Base-by-base conservation (phyloP, 2,329 filamentous ascomycete species). In the Ophiostoma piceae region DNA sequence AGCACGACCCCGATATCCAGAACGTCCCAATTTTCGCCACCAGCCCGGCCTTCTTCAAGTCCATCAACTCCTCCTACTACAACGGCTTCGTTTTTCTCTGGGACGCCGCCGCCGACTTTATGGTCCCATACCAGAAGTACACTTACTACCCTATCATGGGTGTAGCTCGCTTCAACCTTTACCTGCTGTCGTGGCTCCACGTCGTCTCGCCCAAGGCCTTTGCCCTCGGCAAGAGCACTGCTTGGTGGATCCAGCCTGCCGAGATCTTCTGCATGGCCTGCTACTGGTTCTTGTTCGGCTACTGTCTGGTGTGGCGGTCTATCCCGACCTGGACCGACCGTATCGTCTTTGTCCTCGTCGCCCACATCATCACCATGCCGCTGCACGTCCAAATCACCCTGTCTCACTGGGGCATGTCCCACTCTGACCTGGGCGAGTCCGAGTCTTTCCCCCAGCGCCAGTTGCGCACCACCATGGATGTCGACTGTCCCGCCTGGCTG, bases 371-470 rank as follows among this genome's bases (percentile, higher is more conserved):
- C 75, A 89, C 88, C 39, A 87, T 88, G 82, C 88, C 88, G 0
- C 82, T 91, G 29, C 89, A 92, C 76, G 83, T 91, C 1, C 89
- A 91, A 74, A 90, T 92, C 77, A 91, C 88, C 0, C 84, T 91
- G 9, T 88, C 85, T 1, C 89, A 92, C 78, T 91, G 89, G 82
- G 89, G 86, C 71, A 92, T 91, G 88, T 87, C 86, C 32, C 90
- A 87, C 1, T 79, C 85, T 0, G 87, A 90, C 72, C 81, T 90
- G 2, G 88, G 88, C 71, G 83, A 86, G 66, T 80, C 82, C 69
- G 89, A 91, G 76, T 89, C 87, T 0, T 91, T 91, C 75, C 82
- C 88, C 0, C 88, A 90, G 79, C 87, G 87, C 75, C 88, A 90
- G 82, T 80, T 91, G 51, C 84, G 89, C 64, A 91, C 89, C 2